Conservation (phyloP, 345 rosid species). For the Dipteronia dyeriana region DNA sequence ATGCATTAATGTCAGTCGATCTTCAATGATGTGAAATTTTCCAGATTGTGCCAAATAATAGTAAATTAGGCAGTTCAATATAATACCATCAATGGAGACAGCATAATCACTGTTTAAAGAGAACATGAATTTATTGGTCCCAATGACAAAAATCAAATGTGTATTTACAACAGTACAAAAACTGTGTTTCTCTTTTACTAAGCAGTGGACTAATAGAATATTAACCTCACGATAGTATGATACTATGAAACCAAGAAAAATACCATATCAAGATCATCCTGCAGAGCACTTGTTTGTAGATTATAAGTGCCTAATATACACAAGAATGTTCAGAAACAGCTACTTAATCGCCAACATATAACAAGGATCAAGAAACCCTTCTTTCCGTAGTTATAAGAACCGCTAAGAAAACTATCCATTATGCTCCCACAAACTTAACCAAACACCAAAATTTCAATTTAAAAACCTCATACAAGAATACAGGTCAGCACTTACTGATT, state of each 20-base stretch:
- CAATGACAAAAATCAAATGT: not conserved
- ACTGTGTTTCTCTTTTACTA: not conserved
- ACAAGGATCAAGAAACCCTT: not conserved
- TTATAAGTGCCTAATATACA: not conserved
- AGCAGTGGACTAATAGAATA: not conserved
- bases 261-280: not conserved
- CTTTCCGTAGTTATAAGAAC: not conserved
- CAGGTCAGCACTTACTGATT: slow-evolving; percentile 60
- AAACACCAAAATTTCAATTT: not conserved
- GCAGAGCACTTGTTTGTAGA: not conserved
- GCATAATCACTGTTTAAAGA: not conserved
- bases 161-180: not conserved
- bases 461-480: not conserved
- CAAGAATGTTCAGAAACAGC: not conserved
- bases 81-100: not conserved
- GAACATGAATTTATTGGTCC: not conserved
- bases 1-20: not conserved
- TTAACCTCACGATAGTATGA: not conserved
- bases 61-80: not conserved
- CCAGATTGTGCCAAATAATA: not conserved
- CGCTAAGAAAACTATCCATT: not conserved
- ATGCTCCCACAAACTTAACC: not conserved
- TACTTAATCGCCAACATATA: not conserved
- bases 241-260: not conserved
- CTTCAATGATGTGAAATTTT: not conserved